Conservation (phyloP, 805 yeast genomes). For the Yarrowia bubula region DNA sequence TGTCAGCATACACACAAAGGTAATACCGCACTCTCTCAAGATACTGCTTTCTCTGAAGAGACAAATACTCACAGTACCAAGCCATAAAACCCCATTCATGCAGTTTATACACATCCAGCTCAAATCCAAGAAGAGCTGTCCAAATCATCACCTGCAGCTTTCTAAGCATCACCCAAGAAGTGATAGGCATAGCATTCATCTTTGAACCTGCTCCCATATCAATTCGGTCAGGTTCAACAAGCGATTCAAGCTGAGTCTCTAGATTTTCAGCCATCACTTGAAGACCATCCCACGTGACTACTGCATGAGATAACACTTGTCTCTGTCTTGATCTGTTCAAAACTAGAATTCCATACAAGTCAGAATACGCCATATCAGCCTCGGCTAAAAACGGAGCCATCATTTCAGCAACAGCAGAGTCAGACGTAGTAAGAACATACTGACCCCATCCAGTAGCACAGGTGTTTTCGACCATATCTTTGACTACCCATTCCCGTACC, state of each 20-base stretch:
- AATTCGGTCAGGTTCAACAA: constrained; percentile 10
- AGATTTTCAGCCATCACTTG: constrained; percentile 71
- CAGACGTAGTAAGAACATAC: constrained; percentile 33
- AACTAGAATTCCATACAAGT: constrained; percentile 46
- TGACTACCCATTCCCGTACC: constrained; percentile 34
- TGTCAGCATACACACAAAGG: constrained; percentile 32
- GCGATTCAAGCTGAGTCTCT: constrained; percentile 48
- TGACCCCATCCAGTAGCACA: constrained; percentile 41
- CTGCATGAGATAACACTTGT: constrained; percentile 60
- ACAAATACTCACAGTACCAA: constrained; percentile 62
- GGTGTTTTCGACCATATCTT: constrained; percentile 47
- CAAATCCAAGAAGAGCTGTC: constrained; percentile 70
- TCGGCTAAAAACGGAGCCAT: constrained; percentile 38
- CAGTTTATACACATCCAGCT: constrained; percentile 65
- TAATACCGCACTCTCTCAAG: constrained; percentile 42
- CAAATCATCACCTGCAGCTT: constrained; percentile 73
- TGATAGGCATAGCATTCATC: constrained; percentile 57
- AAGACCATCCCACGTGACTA: constrained; percentile 68
- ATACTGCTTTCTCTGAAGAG: constrained; percentile 45
- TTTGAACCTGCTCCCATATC: constrained; percentile 5
- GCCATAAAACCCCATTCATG: constrained; percentile 68
- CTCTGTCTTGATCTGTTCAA: constrained; percentile 82
- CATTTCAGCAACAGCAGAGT: constrained; percentile 33
- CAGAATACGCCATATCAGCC: constrained; percentile 47
- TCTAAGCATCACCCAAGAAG: constrained; percentile 65